Percentiles rank a stretch among this genome's conserved stretches.
Evolutionary conservation across 768 basidiomycete species (phyloP).

Genomic region (Termitomyces sp.): DNA sequence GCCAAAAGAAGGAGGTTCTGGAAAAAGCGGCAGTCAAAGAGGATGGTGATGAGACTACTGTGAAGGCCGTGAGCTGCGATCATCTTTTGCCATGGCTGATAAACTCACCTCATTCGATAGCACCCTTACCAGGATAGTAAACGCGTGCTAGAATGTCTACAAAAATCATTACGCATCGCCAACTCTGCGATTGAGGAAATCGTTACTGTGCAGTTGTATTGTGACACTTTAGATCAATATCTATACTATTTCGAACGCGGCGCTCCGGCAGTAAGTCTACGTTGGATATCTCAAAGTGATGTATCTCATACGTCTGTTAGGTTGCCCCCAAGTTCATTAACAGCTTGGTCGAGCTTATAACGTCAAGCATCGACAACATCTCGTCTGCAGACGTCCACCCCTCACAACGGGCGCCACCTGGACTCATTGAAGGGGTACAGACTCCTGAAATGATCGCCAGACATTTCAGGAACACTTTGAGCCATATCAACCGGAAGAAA

Average conservation of each 20-base stretch:
- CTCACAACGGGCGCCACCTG: conserved; percentile 80
- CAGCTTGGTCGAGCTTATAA: conserved; percentile 92
- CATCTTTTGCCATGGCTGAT: not conserved
- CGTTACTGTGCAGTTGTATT: conserved; percentile 93
- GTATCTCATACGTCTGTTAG: conserved; percentile 29
- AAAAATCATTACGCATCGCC: conserved; percentile 94
- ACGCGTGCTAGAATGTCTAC: conserved; percentile 94
- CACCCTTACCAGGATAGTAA: conserved; percentile 93
- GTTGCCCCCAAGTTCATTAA: conserved; percentile 95
- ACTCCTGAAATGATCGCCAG: conserved; percentile 90
- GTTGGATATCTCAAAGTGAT: not conserved
- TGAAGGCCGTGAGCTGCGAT: conserved; percentile 49
- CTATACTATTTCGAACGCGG: conserved; percentile 94
- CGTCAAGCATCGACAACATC: conserved; percentile 89
- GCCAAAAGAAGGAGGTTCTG: conserved; percentile 25
- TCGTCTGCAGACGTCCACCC: conserved; percentile 85
- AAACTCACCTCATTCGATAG: conserved; percentile 26
- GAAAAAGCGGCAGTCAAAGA: conserved; percentile 37
- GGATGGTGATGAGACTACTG: conserved; percentile 34
- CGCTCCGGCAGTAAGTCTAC: conserved; percentile 76
- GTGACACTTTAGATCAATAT: conserved; percentile 94
- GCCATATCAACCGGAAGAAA: conserved; percentile 79
- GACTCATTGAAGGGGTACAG: conserved; percentile 87
- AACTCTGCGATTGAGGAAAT: conserved; percentile 97
- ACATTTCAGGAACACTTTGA: conserved; percentile 89